Conservation (phyloP, 345 rosid genomes). For the Eucalyptus tenuipes region DNA sequence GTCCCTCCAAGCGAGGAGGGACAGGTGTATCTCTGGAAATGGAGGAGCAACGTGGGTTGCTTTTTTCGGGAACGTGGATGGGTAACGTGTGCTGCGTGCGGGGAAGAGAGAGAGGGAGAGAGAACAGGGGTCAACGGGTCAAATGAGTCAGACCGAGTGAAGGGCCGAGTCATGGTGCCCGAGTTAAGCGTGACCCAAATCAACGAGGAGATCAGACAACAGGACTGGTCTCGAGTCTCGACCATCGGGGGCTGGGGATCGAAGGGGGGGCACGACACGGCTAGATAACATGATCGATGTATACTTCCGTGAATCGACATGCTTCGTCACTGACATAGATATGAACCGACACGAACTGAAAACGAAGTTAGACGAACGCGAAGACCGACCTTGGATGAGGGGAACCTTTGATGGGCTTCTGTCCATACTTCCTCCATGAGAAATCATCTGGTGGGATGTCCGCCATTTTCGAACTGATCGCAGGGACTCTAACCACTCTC, state of each 20-base stretch:
- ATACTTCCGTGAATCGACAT: neutral
- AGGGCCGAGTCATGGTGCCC: neutral
- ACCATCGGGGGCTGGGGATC: neutral
- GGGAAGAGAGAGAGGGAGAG: neutral
- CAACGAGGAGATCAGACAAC: neutral
- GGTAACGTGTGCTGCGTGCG: neutral
- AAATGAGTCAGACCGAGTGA: neutral
- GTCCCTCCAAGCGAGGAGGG: neutral
- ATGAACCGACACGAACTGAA: neutral
- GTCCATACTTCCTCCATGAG: conserved; percentile 97
- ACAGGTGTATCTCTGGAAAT: neutral
- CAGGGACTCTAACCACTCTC: conserved; percentile 67
- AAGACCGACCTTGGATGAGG: conserved; percentile 88
- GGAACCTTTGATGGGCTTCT: conserved; percentile 95
- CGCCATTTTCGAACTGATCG: conserved; percentile 74
- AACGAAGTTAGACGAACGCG: neutral
- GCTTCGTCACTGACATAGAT: neutral
- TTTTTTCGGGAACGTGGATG: neutral
- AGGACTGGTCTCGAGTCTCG: neutral
- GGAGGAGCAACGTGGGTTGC: neutral
- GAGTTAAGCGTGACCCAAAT: neutral
- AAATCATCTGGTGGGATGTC: conserved; percentile 87
- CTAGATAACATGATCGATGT: neutral
- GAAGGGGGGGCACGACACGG: too few relatives aligned
- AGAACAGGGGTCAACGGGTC: neutral